Percentiles rank a stretch among this genome's conserved stretches.
Conservation (phyloP, 1,284 basidiomycete genomes). For the Ceratobasidium sp. region DNA sequence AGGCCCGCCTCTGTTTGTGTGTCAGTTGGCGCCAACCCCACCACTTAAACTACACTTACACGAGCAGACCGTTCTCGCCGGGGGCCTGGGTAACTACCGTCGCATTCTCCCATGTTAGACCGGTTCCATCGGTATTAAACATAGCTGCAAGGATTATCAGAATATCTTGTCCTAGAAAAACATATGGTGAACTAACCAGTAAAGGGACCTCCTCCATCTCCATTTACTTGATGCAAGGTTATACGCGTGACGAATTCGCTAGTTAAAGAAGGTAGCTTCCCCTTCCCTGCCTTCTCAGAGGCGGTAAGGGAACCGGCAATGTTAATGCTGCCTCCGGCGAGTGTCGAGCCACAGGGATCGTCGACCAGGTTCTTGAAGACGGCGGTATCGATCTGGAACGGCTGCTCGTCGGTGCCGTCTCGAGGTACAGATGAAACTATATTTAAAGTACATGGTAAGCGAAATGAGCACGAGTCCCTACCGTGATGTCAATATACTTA, state of each 20-base stretch:
- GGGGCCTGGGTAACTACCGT: constrained; percentile 34
- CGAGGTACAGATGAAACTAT: constrained; percentile 27
- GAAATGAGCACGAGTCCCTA: background rate
- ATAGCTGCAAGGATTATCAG: constrained; percentile 2
- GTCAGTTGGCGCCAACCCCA: background rate
- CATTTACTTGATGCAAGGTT: constrained; percentile 34
- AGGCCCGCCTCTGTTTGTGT: constrained; percentile 7
- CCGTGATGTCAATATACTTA: background rate
- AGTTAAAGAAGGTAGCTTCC: constrained; percentile 24
- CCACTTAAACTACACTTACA: background rate
- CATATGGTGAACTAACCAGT: constrained; percentile 2
- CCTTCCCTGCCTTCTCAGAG: constrained; percentile 29
- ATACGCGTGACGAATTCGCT: constrained; percentile 22
- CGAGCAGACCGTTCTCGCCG: constrained; percentile 31
- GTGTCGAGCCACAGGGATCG: constrained; percentile 35
- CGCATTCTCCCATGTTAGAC: constrained; percentile 31
- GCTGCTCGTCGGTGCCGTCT: constrained; percentile 37
- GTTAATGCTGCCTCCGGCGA: constrained; percentile 37
- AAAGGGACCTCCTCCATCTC: constrained; percentile 37
- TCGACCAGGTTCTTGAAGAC: constrained; percentile 37
- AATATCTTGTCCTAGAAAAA: background rate
- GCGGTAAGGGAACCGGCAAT: constrained; percentile 30
- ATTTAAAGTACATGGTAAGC: background rate
- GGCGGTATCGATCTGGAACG: constrained; percentile 32
- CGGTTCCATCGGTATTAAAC: constrained; percentile 40